phyloP scores from a whole-genome alignment of 768 basidiomycete genomes.

The Naganishia friedmannii region DNA sequence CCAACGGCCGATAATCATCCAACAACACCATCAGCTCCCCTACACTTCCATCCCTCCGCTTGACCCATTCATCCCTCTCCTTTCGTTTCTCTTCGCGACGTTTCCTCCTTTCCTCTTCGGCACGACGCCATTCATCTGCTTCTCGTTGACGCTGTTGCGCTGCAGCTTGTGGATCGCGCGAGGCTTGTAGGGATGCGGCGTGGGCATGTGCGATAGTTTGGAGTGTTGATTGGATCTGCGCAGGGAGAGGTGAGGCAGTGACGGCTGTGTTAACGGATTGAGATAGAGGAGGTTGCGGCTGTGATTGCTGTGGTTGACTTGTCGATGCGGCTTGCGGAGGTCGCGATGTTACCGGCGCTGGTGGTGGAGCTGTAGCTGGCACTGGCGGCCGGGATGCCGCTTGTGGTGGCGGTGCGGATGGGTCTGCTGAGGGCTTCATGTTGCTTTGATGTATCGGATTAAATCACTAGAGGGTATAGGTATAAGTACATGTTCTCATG shows the following conservation, averaged over 20 bases:
- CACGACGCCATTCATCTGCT: background rate
- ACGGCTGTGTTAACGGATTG: background rate
- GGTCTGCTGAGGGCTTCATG: background rate
- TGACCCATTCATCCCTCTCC: constrained; percentile 46
- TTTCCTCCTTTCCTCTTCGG: background rate
- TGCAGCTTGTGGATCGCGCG: background rate
- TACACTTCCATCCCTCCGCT: constrained; percentile 80
- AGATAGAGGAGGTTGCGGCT: background rate
- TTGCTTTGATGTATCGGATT: too few species aligned
- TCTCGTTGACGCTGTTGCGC: constrained; percentile 3
- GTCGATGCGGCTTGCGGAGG: background rate
- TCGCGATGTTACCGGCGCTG: background rate
- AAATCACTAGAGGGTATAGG: background rate
- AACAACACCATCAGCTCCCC: constrained; percentile 94
- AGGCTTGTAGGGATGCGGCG: constrained; percentile 9
- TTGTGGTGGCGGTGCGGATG: background rate
- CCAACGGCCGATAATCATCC: constrained; percentile 93
- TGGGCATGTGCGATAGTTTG: constrained; percentile 20
- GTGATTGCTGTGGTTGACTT: background rate
- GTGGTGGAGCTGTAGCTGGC: background rate
- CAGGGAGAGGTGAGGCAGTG: background rate
- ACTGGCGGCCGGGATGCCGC: background rate
- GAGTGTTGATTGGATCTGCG: background rate
- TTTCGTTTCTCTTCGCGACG: constrained; percentile 17
- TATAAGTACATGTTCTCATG: background rate